Percentiles rank a stretch among this genome's conserved stretches.
These are phyloP conservation scores for Salix suchowensis DNA, from an alignment of 345 rosid genomes.

Conservation along the genomic window DNA sequence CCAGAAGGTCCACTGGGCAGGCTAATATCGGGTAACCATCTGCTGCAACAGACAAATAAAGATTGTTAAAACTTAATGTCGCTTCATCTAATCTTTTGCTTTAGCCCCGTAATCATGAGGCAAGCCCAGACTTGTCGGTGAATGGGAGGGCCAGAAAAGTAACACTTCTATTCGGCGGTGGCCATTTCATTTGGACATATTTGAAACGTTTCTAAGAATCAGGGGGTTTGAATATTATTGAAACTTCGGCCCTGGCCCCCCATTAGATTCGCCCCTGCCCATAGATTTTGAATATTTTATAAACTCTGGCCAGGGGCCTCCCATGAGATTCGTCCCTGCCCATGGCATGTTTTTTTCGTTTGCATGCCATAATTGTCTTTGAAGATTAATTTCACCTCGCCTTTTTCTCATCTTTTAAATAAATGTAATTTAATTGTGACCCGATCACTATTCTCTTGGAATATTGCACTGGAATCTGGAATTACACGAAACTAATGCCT, in stretches of 20 bases:
- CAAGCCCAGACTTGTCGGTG: no score
- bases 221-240: no score
- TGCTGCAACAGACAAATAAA: not conserved
- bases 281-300: not conserved
- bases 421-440: not conserved
- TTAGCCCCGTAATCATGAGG: not conserved
- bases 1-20: constrained; percentile 84
- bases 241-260: no score
- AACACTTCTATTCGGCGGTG: no score
- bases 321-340: not conserved
- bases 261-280: not conserved
- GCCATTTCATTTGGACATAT: no score
- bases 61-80: not conserved
- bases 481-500: no score
- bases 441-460: not conserved
- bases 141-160: no score
- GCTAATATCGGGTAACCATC: constrained; percentile 68
- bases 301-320: no score
- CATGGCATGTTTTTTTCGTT: not conserved
- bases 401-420: not conserved
- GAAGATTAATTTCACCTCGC: not conserved
- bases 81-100: not conserved
- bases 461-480: no score
- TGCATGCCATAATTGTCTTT: not conserved
- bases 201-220: no score